Evolutionary conservation across 2,329 filamentous ascomycete genomes (phyloP), one percentile per base, ranked within the genome.

Genomic region (Chalara sp.): DNA sequence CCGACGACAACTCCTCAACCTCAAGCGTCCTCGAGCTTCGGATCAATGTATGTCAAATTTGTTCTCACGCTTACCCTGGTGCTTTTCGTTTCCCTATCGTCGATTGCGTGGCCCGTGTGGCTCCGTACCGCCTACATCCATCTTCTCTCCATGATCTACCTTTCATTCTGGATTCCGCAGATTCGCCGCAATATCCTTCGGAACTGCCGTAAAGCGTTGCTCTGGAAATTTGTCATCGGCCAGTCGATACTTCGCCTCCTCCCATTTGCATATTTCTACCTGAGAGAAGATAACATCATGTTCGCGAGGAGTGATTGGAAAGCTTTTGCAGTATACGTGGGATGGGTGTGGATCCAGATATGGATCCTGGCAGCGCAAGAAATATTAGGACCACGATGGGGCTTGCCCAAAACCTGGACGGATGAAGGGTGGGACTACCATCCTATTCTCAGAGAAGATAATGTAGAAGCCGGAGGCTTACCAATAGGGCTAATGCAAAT

Each of bases 361-460:
- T 79, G 87, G 65, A 65, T 87, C 6, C 75, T 99, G n/a, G 81
- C 75, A 1, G 84, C 81, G 41, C 93, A 99, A 72, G 87, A 92
- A 58, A 75, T 95, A 11, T 72, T 97, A 4, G 92, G 93, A 0
- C 89, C 92, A 1, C 77, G 93, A n/a, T 92, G 93, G 70, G 89
- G 90, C 49, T 71, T 97, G 1, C 85, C 84, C 2, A 77, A 80
- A 43, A 77, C 79, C 47, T 85, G 81, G 81, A 72, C 76, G 54
- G 79, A 81, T n/a, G 79, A 83, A 51, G 88, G 87, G 1, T 99
- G 95, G 78, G 92, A 99, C 64, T 99, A 99, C 66, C 92, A 99
- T 66, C 92, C 90, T 0, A 76, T 96, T 3, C 75, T 99, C 28
- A 81, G 89, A 31, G 87, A 90, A 62, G 90, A 95, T 56, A 86